Percentiles rank a stretch among this genome's conserved stretches.
phyloP scores from a whole-genome alignment of 2,329 filamentous ascomycete species.

The Fusarium verticillioides region DNA sequence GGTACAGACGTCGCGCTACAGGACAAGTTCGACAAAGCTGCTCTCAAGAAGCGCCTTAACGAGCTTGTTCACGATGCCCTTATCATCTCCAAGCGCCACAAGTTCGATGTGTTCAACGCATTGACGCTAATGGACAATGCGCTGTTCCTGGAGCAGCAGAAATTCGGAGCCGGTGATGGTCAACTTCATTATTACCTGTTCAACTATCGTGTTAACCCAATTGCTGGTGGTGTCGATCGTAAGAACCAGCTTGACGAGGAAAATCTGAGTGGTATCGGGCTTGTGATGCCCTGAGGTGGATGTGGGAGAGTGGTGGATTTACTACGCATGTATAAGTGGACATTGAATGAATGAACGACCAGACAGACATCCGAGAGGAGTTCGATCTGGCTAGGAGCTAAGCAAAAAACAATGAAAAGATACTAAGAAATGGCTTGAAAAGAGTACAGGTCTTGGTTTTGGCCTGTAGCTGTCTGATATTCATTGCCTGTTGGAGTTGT shows the following conservation, averaged over 20 bases:
- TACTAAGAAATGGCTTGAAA: constrained; percentile 16
- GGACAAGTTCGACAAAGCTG: constrained; percentile 62
- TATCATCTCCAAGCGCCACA: constrained; percentile 82
- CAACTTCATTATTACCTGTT: constrained; percentile 97
- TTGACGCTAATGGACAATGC: constrained; percentile 94
- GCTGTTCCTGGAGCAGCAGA: constrained; percentile 91
- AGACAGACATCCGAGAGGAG: constrained; percentile 1
- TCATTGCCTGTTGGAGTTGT: not conserved
- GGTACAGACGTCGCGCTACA: constrained; percentile 82
- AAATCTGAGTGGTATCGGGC: constrained; percentile 85
- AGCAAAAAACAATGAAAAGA: constrained; percentile 6
- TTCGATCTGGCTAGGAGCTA: not conserved
- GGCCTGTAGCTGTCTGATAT: not conserved
- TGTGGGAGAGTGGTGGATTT: not conserved
- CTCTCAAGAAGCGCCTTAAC: constrained; percentile 84
- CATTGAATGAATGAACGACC: not conserved
- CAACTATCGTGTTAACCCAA: constrained; percentile 91
- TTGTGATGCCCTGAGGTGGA: constrained; percentile 72
- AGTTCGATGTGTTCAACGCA: constrained; percentile 97
- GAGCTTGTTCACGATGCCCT: constrained; percentile 84
- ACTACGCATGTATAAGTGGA: not conserved
- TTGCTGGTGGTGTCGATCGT: constrained; percentile 84
- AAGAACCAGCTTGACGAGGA: constrained; percentile 82
- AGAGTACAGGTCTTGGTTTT: constrained; percentile 1
- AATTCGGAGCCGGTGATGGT: constrained; percentile 94